phyloP scores from a whole-genome alignment of 257 asterid genomes.

The Gardenia jasminoides region DNA sequence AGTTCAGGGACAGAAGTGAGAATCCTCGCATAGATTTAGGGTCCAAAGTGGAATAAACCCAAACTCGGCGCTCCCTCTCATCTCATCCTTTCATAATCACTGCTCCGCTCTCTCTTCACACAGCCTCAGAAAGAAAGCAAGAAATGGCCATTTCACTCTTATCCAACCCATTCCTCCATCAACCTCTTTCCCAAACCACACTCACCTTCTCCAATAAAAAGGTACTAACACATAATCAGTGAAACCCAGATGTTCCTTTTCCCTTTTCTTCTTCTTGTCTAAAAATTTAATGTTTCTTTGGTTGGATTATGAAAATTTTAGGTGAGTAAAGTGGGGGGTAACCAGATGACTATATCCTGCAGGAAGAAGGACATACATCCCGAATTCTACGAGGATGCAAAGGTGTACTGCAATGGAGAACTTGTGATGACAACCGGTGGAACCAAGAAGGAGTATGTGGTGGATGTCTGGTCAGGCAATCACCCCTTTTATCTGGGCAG shows the following conservation, averaged over 20 bases:
- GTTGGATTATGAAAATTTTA: conserved; percentile 12
- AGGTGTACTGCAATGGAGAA: conserved; percentile 91
- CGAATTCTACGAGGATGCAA: conserved; percentile 63
- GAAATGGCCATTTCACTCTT: conserved; percentile 60
- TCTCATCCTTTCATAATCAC: conserved; percentile 7
- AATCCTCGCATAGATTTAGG: too few relatives aligned
- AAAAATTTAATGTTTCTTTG: not conserved
- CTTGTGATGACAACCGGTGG: conserved; percentile 96
- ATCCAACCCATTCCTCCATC: conserved; percentile 62
- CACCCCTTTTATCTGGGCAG: conserved; percentile 92
- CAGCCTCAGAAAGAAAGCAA: not conserved
- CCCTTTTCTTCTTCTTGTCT: not conserved
- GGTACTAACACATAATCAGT: conserved; percentile 32
- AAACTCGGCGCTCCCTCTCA: not conserved
- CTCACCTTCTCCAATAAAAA: conserved; percentile 33
- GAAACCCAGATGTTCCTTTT: not conserved
- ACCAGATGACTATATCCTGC: conserved; percentile 60
- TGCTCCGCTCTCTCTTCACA: not conserved
- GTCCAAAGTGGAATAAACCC: too few relatives aligned
- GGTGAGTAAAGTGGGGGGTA: conserved; percentile 52
- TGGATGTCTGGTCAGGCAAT: conserved; percentile 97
- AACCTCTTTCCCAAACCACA: conserved; percentile 36
- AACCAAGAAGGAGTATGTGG: conserved; percentile 82
- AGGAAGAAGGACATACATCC: conserved; percentile 95
- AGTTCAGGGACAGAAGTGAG: too few relatives aligned